These are phyloP conservation scores for Scenedesmus sp. DNA, from an alignment of 163 green algal species.

Conservation along the genomic window DNA sequence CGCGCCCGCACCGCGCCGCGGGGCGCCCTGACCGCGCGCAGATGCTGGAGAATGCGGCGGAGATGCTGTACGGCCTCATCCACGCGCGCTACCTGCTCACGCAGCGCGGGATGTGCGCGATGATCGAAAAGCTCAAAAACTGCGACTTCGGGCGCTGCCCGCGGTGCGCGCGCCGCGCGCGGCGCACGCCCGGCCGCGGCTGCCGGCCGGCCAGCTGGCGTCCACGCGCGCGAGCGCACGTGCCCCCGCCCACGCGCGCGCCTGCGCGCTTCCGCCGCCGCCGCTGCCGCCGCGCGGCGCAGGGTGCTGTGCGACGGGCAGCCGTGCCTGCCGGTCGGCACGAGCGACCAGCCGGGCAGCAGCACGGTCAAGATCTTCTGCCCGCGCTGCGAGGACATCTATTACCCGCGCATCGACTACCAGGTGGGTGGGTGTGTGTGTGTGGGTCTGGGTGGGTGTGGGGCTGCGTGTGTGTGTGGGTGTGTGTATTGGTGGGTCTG, in stretches of 20 bases:
- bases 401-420: slow-evolving; percentile 94
- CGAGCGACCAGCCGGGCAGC: slow-evolving; percentile 91
- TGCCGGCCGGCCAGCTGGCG: not conserved
- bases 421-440: slow-evolving; percentile 62
- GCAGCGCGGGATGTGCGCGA: slow-evolving; percentile 82
- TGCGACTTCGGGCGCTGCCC: slow-evolving; percentile 97
- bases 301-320: slow-evolving; percentile 89
- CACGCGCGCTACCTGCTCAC: slow-evolving; percentile 98
- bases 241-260: not conserved
- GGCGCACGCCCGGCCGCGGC: not conserved
- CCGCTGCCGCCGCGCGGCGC: not conserved
- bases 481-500: too few relatives aligned
- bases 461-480: too few relatives aligned
- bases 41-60: slow-evolving; percentile 95
- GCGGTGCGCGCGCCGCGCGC: slow-evolving; percentile 42
- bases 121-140: slow-evolving; percentile 98
- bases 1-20: too few relatives aligned
- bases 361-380: slow-evolving; percentile 98
- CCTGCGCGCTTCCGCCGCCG: not conserved
- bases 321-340: slow-evolving; percentile 94
- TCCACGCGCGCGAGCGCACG: not conserved
- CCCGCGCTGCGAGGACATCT: slow-evolving; percentile 96
- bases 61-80: slow-evolving; percentile 99
- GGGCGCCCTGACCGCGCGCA: too few relatives aligned
- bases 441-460: too few relatives aligned